phyloP scores from a whole-genome alignment of 352 stramenopile species.

The Blastocystis sp. region DNA sequence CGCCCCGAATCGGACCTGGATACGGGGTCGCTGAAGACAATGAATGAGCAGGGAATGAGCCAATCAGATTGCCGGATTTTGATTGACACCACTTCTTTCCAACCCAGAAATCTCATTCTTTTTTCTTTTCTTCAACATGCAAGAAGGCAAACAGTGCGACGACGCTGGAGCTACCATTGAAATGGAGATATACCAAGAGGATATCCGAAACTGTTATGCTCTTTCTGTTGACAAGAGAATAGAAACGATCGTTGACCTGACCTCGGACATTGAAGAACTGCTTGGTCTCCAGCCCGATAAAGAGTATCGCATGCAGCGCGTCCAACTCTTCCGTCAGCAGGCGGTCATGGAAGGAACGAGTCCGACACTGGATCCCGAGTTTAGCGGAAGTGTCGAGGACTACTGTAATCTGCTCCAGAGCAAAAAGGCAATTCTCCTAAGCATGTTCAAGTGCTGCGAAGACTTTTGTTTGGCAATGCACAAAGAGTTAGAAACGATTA shows the following conservation, averaged over 20 bases:
- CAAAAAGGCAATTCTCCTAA: slow-evolving; percentile 35
- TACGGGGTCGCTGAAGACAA: neutral
- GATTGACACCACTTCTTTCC: neutral
- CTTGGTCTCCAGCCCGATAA: slow-evolving; percentile 30
- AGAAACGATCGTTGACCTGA: slow-evolving; percentile 35
- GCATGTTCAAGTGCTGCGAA: slow-evolving; percentile 54
- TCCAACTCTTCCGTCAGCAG: neutral
- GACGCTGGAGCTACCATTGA: neutral
- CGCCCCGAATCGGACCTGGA: too few relatives aligned
- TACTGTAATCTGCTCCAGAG: slow-evolving; percentile 8
- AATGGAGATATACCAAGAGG: slow-evolving; percentile 6
- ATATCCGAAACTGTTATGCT: slow-evolving; percentile 26
- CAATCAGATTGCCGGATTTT: slow-evolving; percentile 25
- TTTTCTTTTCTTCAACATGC: slow-evolving; percentile 33
- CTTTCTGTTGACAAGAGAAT: slow-evolving; percentile 23
- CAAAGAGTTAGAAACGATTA: slow-evolving; percentile 17
- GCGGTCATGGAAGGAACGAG: neutral
- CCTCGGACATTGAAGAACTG: slow-evolving; percentile 41
- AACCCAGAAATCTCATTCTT: slow-evolving; percentile 15
- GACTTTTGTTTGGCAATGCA: slow-evolving; percentile 54
- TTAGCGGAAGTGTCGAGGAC: neutral
- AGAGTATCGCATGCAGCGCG: neutral
- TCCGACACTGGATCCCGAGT: slow-evolving; percentile 14
- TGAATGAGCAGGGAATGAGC: neutral
- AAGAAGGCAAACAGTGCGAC: neutral